Base-by-base conservation (phyloP, 306 rosid species). In the Biancaea sappan region DNA sequence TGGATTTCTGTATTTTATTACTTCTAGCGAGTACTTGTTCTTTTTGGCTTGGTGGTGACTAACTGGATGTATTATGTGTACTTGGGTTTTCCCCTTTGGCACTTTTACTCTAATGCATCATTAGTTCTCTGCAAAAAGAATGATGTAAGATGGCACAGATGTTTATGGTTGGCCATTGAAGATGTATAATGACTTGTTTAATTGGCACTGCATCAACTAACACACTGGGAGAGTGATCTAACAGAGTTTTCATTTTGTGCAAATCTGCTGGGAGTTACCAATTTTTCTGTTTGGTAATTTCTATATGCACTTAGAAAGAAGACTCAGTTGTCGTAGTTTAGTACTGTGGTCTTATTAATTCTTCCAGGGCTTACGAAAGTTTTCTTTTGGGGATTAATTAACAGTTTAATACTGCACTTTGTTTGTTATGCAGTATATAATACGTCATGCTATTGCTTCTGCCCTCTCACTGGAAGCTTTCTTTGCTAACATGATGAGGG, bases 401-500 rank as follows among this genome's bases (percentile, higher is more conserved):
- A 43, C n/a, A 3, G 18, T 44, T 13, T 56, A 25, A 13, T 56
- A 25, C 2, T 25, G 35, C 62, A 1, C 35, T 13, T 56, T 25
- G 32, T 13, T 25, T 25, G 34, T 16, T n/a, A n/a, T n/a, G 47
- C 9, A 18, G 5, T 47, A n/a, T 47, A 62, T 35, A 8, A 15
- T 29, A 43, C 3, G 34, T 40, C 76, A 44, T 67, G 65, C 10
- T 69, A 64, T 54, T 38, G 26, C 35, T 51, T 76, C 19, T 52
- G 13, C 71, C 58, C 52, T 65, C 61, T 77, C 41, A 18, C 67
- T 50, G 75, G 48, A 35, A 80, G 58, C 61, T 66, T 71, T 68
- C 57, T 59, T 77, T 40, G 88, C 97, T 61, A 86, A 83, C 61
- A 86, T 94, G 99, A 92, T 92, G 77, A 87, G 83, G 8, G 96